Conservation (phyloP, 2,329 filamentous ascomycete species). For the Exophiala mesophila region DNA sequence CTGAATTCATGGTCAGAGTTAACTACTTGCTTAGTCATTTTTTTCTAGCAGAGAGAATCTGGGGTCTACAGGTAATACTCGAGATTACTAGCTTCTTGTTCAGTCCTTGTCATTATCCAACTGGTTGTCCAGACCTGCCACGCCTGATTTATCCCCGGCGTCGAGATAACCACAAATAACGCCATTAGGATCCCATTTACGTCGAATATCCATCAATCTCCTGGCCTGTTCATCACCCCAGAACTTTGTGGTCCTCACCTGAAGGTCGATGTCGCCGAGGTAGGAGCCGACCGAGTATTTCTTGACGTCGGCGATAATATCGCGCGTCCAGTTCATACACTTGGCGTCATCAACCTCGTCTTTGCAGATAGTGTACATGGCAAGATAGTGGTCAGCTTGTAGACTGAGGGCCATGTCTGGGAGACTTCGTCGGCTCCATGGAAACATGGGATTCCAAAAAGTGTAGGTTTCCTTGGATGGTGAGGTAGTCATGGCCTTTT, state of each 20-base stretch:
- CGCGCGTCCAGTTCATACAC: conserved; percentile 43
- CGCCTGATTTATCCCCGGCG: conserved; percentile 32
- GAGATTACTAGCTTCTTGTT: no score
- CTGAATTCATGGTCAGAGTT: no score
- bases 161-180: conserved; percentile 43
- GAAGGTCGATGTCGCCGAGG: conserved; percentile 52
- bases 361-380: conserved; percentile 49
- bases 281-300: conserved; percentile 45
- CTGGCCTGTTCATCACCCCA: conserved; percentile 43
- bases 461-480: conserved; percentile 43
- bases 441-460: conserved; percentile 50
- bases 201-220: conserved; percentile 38
- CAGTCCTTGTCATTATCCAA: no score
- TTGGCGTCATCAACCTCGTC: conserved; percentile 41
- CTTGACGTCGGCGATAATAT: conserved; percentile 39
- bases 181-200: conserved; percentile 24
- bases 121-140: conserved; percentile 1
- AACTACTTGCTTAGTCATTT: no score
- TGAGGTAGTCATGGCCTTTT: conserved; percentile 44
- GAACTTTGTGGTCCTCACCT: conserved; percentile 42
- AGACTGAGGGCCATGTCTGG: conserved; percentile 52
- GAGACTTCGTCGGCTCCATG: conserved; percentile 38
- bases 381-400: conserved; percentile 54
- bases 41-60: no score
- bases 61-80: no score